phyloP scores from a whole-genome alignment of 73 alveolate species.

The Paramecium tetraurelia region DNA sequence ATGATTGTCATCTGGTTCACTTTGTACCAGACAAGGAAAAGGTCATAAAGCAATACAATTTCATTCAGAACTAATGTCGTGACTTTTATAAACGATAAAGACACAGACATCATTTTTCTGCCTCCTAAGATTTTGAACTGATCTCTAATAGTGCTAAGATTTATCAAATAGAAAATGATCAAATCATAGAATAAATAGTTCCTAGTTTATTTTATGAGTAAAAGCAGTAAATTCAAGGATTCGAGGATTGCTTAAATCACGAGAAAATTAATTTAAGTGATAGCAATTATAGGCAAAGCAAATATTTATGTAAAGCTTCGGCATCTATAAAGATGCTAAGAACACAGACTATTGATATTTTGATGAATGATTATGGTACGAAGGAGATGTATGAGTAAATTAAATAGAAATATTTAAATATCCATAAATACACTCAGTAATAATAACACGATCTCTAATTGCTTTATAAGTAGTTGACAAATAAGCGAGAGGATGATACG shows the following conservation, averaged over 20 bases:
- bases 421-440: not conserved
- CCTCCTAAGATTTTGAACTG: not conserved
- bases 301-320: not conserved
- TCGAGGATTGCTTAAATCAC: not conserved
- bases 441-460: not conserved
- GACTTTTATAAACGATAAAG: not conserved
- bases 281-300: not conserved
- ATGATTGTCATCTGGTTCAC: not conserved
- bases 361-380: not conserved
- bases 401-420: not conserved
- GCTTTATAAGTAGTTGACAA: not conserved
- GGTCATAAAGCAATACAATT: slow-evolving; percentile 9
- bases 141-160: not conserved
- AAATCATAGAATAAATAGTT: not conserved
- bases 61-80: not conserved
- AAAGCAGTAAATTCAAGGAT: not conserved
- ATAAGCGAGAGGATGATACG: not conserved
- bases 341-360: not conserved
- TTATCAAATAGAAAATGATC: not conserved
- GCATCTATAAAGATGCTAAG: not conserved
- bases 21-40: slow-evolving; percentile 10
- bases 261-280: not conserved
- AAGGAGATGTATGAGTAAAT: not conserved
- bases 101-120: not conserved
- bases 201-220: not conserved